Conservation (phyloP, 2,329 filamentous ascomycete genomes). For the Colletotrichum spinosum region DNA sequence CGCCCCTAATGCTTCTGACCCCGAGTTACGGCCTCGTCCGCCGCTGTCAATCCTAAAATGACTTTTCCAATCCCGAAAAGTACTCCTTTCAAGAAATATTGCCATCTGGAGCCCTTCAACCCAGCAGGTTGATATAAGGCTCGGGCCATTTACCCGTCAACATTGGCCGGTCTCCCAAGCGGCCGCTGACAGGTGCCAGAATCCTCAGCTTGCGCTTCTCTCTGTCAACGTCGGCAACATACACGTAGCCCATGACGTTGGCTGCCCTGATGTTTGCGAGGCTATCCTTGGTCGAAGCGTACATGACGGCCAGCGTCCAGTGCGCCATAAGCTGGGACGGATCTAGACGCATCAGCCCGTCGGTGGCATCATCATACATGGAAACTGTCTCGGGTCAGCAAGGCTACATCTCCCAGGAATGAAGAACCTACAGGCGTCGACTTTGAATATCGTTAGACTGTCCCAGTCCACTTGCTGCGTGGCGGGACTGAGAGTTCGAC, state of each 20-base stretch:
- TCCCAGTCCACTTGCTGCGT: constrained; percentile 87
- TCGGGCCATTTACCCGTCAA: constrained; percentile 91
- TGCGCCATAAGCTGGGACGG: constrained; percentile 79
- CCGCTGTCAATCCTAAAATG: no score
- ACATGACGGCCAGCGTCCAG: constrained; percentile 86
- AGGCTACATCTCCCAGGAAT: not conserved
- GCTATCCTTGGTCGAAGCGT: constrained; percentile 76
- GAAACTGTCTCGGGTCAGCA: constrained; percentile 40
- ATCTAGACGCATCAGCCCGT: constrained; percentile 71
- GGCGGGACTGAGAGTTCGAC: constrained; percentile 84
- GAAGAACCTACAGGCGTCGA: constrained; percentile 66
- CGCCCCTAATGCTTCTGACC: no score
- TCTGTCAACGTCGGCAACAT: constrained; percentile 91
- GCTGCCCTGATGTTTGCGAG: constrained; percentile 81
- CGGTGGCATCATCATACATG: constrained; percentile 46
- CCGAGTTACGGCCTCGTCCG: no score
- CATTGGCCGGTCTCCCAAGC: constrained; percentile 82
- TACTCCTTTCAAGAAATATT: no score
- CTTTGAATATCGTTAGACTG: constrained; percentile 78
- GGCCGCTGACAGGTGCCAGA: constrained; percentile 84
- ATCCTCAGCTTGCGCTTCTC: constrained; percentile 84
- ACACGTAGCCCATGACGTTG: constrained; percentile 91
- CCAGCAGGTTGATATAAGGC: constrained; percentile 81
- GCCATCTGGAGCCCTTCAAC: constrained; percentile 44
- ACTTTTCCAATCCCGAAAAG: no score